These are phyloP conservation scores for Thielaviopsis punctulata DNA, from an alignment of 2,329 filamentous ascomycete species.

Conservation along the genomic window DNA sequence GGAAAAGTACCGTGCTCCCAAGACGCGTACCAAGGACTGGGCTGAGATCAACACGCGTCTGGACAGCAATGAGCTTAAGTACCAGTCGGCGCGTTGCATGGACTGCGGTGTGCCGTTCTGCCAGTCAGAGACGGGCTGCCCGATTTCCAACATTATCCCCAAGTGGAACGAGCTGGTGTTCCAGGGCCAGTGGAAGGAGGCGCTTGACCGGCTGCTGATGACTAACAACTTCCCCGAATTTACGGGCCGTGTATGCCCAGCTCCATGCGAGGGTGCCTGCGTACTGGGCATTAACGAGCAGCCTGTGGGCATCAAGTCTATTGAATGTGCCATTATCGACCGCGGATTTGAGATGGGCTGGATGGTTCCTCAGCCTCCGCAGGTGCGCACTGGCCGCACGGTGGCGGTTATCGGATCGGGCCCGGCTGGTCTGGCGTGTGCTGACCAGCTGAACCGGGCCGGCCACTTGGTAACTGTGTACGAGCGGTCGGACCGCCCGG, in stretches of 20 bases:
- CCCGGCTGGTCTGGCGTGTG: constrained; percentile 73
- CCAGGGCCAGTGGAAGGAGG: constrained; percentile 70
- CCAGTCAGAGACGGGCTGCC: constrained; percentile 88
- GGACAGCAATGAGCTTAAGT: constrained; percentile 89
- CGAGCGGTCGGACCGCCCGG: constrained; percentile 77
- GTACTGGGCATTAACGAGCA: constrained; percentile 95
- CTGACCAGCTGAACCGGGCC: constrained; percentile 86
- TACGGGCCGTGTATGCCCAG: constrained; percentile 89
- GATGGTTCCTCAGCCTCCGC: constrained; percentile 74
- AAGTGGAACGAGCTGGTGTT: constrained; percentile 85
- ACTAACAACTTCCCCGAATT: constrained; percentile 99
- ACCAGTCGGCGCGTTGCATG: constrained; percentile 94
- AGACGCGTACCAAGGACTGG: constrained; percentile 82
- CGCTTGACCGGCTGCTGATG: constrained; percentile 78
- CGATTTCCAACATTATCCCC: constrained; percentile 93
- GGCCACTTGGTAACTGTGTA: constrained; percentile 82
- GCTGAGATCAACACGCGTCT: constrained; percentile 75
- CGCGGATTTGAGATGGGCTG: constrained; percentile 95
- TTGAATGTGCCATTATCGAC: constrained; percentile 95
- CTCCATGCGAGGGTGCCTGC: constrained; percentile 90
- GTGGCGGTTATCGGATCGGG: constrained; percentile 84
- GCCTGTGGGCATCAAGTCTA: constrained; percentile 94
- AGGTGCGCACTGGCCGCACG: constrained; percentile 70
- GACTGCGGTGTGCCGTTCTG: constrained; percentile 98
- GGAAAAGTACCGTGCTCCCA: constrained; percentile 79